Evolutionary conservation across 768 basidiomycete species (phyloP), one percentile per base, ranked within the genome.

Genomic region (Sistotremastrum suecicum): DNA sequence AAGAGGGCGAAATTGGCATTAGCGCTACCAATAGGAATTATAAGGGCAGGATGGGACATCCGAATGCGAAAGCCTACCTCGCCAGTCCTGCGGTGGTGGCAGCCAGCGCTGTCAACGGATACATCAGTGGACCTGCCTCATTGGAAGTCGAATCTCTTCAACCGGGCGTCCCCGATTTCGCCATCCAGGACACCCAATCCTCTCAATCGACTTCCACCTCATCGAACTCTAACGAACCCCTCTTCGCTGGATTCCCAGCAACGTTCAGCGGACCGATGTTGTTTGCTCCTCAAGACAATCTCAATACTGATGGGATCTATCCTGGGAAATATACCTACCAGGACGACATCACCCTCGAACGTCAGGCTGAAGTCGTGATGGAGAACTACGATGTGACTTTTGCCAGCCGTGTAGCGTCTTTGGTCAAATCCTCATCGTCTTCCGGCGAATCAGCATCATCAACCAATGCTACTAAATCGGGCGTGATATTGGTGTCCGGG

Each of bases 311-410:
- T 57, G 95, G 86, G 1, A 89, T 99, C 56, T 99, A 99, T 66
- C 95, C 95, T 1, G 94, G 94, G 12, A 98, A 95, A 63, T 98
- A 95, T 63, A 99, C 94, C 5, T 99, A 99, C 63, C 91, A 95
- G 63, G 95, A 99, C 60, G 95, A 97, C 57, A 95, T 99, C 60
- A 97, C 94, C 2, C 88, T 90, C 34, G 83, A 80, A 50, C 76
- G 80, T 31, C 95, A 98, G 61, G 92, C 90, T 2, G 78, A 95
- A 56, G 84, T 98, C 20, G 94, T 97, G 37, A 97, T 98, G 92
- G 94, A 99, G 67, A 99, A 98, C 67, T 98, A 99, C 62, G 94
- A 99, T 56, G 81, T 88, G 0, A 63, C 70, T 0, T 98, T 98
- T 60, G 85, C 94, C 8, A 44, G 67, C 1, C 74, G 76, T 44